Percentiles rank a stretch among this genome's conserved stretches.
Conservation (phyloP, 345 rosid species). For the Arabis hirsuta region DNA sequence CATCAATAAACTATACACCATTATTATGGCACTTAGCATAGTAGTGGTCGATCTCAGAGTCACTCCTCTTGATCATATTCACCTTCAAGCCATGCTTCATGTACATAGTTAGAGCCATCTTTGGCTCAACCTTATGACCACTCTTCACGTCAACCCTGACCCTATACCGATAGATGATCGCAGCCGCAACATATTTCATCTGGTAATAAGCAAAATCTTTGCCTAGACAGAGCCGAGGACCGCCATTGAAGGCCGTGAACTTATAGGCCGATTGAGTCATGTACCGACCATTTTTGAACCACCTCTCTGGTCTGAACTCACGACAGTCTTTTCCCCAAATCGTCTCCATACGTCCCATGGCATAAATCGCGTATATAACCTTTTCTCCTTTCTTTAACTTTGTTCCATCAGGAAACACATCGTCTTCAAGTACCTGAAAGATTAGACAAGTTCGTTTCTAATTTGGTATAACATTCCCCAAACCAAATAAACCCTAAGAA, state of each 20-base stretch:
- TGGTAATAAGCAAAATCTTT: slow-evolving; percentile 87
- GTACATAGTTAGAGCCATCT: slow-evolving; percentile 86
- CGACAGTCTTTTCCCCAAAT: slow-evolving; percentile 80
- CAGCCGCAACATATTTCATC: slow-evolving; percentile 74
- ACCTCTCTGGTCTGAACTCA: slow-evolving; percentile 80
- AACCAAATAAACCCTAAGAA: neutral
- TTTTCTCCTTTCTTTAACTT: slow-evolving; percentile 71
- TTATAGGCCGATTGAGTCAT: slow-evolving; percentile 75
- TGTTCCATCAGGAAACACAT: slow-evolving; percentile 78
- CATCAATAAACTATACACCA: neutral
- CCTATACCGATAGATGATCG: slow-evolving; percentile 58
- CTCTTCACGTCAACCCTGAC: slow-evolving; percentile 53
- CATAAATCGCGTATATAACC: slow-evolving; percentile 71
- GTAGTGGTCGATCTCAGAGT: slow-evolving; percentile 12
- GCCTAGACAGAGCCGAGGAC: slow-evolving; percentile 83
- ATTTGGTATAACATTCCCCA: too few species aligned
- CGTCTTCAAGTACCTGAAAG: slow-evolving; percentile 67
- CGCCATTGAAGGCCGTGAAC: slow-evolving; percentile 86
- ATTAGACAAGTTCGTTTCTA: neutral
- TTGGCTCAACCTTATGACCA: slow-evolving; percentile 50
- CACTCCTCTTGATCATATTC: slow-evolving; percentile 24
- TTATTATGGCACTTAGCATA: neutral
- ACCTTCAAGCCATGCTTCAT: slow-evolving; percentile 59
- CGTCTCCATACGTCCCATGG: slow-evolving; percentile 88
- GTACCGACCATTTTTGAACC: slow-evolving; percentile 70